These are phyloP conservation scores for Cytospora leucostoma DNA, from an alignment of 2,329 filamentous ascomycete genomes.

Conservation along the genomic window DNA sequence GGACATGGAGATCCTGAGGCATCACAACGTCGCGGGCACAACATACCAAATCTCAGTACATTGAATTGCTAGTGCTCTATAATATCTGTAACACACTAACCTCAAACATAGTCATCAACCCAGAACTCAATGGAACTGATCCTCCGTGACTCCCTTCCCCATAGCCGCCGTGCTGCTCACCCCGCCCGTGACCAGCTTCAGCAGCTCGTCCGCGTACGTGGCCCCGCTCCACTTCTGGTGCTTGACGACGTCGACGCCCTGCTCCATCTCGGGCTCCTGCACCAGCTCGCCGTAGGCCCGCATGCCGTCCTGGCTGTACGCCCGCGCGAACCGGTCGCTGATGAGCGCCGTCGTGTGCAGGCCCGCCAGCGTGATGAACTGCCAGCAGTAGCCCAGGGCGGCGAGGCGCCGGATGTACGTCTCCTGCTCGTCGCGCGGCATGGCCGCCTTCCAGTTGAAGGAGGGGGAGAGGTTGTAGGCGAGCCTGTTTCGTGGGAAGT, in stretches of 20 bases:
- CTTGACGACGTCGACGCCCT: constrained; percentile 89
- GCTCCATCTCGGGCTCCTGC: constrained; percentile 95
- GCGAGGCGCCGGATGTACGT: constrained; percentile 94
- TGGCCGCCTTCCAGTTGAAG: constrained; percentile 99
- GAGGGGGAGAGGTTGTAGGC: constrained; percentile 98
- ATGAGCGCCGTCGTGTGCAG: constrained; percentile 95
- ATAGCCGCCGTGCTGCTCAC: constrained; percentile 91
- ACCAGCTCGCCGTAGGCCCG: constrained; percentile 95
- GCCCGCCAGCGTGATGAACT: constrained; percentile 99
- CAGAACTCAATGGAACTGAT: constrained; percentile 73
- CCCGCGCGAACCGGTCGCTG: constrained; percentile 82
- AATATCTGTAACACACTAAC: background rate
- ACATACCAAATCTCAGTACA: background rate
- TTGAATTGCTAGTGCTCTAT: background rate
- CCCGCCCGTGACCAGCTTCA: constrained; percentile 96
- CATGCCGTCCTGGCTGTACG: constrained; percentile 84
- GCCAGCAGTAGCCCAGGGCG: constrained; percentile 94
- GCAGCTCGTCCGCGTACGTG: constrained; percentile 88
- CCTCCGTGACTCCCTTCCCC: constrained; percentile 97
- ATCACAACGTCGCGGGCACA: background rate
- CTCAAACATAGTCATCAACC: background rate
- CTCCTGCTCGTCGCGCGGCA: constrained; percentile 88
- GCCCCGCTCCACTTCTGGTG: constrained; percentile 99
- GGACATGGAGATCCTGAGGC: too few relatives aligned
- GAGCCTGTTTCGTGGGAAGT: constrained; percentile 57